phyloP scores from a whole-genome alignment of 164 flowering plant species.

The Santalum album region DNA sequence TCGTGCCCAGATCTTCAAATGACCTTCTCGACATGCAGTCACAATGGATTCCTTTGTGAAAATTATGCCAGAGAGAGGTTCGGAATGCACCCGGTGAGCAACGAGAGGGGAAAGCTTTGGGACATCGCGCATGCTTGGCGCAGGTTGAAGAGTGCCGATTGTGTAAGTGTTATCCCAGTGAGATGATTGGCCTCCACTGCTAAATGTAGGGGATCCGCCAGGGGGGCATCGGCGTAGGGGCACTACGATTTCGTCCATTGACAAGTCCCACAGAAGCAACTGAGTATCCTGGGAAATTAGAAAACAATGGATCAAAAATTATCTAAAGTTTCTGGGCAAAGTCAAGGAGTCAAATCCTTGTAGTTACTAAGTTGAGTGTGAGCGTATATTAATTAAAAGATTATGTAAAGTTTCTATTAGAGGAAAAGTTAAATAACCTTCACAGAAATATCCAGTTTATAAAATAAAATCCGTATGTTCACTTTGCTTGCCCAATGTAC shows the following conservation, averaged over 20 bases:
- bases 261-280: slow-evolving; percentile 91
- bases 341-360: too few relatives aligned
- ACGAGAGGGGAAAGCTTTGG: slow-evolving; percentile 89
- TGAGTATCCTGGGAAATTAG: slow-evolving; percentile 97
- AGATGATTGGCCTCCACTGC: slow-evolving; percentile 78
- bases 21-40: slow-evolving; percentile 88
- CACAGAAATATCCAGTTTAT: too few relatives aligned
- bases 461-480: too few relatives aligned
- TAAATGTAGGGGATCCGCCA: slow-evolving; percentile 86
- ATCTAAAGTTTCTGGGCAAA: too few relatives aligned
- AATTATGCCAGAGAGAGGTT: slow-evolving; percentile 82
- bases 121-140: slow-evolving; percentile 91
- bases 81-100: slow-evolving; percentile 82
- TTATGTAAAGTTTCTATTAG: too few relatives aligned
- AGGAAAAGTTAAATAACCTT: too few relatives aligned
- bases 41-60: slow-evolving; percentile 82
- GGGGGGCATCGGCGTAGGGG: slow-evolving; percentile 77
- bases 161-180: slow-evolving; percentile 72
- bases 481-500: too few relatives aligned
- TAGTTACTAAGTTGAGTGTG: too few relatives aligned
- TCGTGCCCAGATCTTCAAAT: slow-evolving; percentile 83
- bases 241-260: slow-evolving; percentile 89
- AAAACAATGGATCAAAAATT: too few relatives aligned
- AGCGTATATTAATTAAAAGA: too few relatives aligned
- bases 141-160: slow-evolving; percentile 78